Conservation (phyloP, 805 yeast genomes). For the Blastobotrys mokoenaii region DNA sequence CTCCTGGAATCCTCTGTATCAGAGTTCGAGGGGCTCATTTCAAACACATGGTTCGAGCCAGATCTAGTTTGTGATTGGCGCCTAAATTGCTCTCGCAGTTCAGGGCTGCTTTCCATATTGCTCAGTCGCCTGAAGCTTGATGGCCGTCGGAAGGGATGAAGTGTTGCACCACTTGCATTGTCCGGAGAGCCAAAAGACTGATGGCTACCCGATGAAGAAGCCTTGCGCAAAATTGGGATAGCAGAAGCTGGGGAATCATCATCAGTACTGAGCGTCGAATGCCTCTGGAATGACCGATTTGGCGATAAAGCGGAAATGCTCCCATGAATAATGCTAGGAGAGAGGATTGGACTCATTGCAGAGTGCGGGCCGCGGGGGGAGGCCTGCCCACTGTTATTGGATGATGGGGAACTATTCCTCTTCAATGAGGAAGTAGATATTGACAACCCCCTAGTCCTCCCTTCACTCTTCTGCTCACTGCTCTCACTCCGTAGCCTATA, state of each 20-base stretch:
- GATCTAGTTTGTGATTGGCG: conserved; percentile 8
- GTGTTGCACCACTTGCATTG: not conserved
- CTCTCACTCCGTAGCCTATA: conserved; percentile 81
- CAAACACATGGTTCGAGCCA: conserved; percentile 17
- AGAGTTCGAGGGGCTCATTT: conserved; percentile 42
- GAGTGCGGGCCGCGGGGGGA: too few species aligned
- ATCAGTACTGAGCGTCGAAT: not conserved
- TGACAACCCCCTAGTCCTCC: conserved; percentile 30
- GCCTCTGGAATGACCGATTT: too few species aligned
- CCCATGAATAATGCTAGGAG: too few species aligned
- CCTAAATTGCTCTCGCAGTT: conserved; percentile 17
- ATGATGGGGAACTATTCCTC: not conserved
- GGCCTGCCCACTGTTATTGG: not conserved
- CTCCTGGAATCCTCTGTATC: conserved; percentile 53
- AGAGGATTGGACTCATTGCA: too few species aligned
- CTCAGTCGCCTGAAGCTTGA: conserved; percentile 12
- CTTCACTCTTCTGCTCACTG: conserved; percentile 39
- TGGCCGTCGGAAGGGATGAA: not conserved
- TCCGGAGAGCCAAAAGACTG: not conserved
- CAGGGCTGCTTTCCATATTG: conserved; percentile 19
- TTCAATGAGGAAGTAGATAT: conserved; percentile 26
- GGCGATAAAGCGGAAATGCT: too few species aligned
- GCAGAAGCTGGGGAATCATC: not conserved
- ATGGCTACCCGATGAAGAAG: not conserved
- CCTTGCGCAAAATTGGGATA: conserved; percentile 1